A percentile compares a stretch with the other conserved stretches of the same genome.
Conservation (phyloP, 371 early-diverging fungal genomes). For the Rhizopus stolonifer region DNA sequence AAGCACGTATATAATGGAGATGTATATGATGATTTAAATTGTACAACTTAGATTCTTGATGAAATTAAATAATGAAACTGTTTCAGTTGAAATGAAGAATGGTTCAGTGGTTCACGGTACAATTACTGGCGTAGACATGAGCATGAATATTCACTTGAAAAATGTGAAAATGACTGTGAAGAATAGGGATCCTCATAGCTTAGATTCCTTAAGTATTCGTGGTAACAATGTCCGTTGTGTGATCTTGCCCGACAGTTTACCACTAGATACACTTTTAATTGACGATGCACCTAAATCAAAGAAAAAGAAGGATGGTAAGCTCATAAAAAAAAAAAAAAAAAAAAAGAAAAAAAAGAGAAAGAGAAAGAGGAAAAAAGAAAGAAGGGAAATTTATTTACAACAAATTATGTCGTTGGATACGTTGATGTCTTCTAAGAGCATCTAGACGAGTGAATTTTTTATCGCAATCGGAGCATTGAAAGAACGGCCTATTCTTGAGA, state of each 20-base stretch:
- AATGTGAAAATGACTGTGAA: conserved; percentile 97
- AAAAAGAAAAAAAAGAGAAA: no score
- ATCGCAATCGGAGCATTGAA: conserved; percentile 38
- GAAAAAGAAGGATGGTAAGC: conserved; percentile 71
- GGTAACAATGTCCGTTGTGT: conserved; percentile 95
- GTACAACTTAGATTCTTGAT: conserved; percentile 81
- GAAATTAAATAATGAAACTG: conserved; percentile 94
- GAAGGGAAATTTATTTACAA: conserved; percentile 23
- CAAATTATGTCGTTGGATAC: conserved; percentile 36
- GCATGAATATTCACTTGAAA: conserved; percentile 98
- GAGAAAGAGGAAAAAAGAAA: conserved; percentile 18
- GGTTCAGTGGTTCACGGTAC: conserved; percentile 96
- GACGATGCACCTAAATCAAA: conserved; percentile 95
- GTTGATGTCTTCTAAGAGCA: conserved; percentile 45
- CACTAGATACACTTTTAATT: conserved; percentile 93
- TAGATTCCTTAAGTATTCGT: conserved; percentile 91
- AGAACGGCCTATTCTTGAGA: conserved; percentile 41
- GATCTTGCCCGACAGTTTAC: conserved; percentile 93
- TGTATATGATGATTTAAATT: background rate
- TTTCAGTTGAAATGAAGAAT: conserved; percentile 95
- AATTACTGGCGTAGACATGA: conserved; percentile 95
- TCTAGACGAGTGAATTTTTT: conserved; percentile 47
- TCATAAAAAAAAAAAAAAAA: no score
- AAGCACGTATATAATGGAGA: background rate
- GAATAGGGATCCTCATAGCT: conserved; percentile 84